phyloP scores from a whole-genome alignment of 345 rosid genomes.

The Linum usitatissimum region DNA sequence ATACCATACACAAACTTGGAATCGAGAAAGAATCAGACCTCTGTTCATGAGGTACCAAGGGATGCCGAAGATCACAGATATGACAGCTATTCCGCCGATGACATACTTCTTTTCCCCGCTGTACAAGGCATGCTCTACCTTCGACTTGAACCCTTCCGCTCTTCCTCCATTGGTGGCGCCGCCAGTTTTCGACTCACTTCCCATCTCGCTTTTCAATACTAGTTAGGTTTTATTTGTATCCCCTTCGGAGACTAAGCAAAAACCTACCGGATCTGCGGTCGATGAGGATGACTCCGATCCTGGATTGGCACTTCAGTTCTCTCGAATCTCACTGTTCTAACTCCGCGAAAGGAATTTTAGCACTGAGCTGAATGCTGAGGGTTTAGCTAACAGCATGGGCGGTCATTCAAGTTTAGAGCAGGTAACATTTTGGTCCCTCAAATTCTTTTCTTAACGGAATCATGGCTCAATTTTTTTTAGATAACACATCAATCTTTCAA shows the following conservation, averaged over 20 bases:
- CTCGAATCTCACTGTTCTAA: too few species aligned
- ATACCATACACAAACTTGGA: background rate
- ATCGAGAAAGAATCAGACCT: constrained; percentile 32
- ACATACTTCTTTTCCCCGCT: constrained; percentile 92
- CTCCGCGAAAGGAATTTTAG: too few species aligned
- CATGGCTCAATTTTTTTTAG: too few species aligned
- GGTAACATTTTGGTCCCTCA: too few species aligned
- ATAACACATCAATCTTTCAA: too few species aligned
- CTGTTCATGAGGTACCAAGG: constrained; percentile 83
- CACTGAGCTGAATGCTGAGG: too few species aligned
- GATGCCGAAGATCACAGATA: constrained; percentile 45
- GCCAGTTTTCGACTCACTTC: constrained; percentile 27
- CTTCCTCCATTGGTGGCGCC: constrained; percentile 13
- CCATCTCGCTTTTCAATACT: constrained; percentile 20
- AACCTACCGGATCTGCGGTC: background rate
- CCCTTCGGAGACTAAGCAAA: background rate
- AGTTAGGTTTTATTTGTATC: background rate
- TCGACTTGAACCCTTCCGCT: constrained; percentile 45
- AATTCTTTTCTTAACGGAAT: too few species aligned
- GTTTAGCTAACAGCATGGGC: too few species aligned
- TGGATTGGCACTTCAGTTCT: too few species aligned
- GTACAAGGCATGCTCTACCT: constrained; percentile 48
- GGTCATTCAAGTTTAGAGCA: too few species aligned
- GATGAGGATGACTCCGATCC: too few species aligned
- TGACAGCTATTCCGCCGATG: constrained; percentile 50